Evolutionary conservation across 2,329 filamentous ascomycete species (phyloP), one percentile per base, ranked within the genome.

Genomic region (Microcera coccophila): DNA sequence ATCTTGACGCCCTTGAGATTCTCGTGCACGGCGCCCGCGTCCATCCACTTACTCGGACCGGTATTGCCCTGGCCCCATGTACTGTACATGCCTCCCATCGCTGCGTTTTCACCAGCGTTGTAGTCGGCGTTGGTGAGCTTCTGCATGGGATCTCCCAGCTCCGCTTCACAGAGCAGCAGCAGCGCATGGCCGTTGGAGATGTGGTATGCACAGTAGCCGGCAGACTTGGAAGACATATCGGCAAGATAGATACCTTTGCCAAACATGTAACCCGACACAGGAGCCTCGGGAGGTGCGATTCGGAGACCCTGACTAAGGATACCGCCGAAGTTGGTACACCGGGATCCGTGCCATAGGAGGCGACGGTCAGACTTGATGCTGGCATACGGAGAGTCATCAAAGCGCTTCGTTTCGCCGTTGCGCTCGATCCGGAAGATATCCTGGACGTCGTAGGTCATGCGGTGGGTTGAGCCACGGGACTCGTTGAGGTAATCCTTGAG

Each of bases 201-300:
- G 50, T 67, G 61, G 0, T 79, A 62, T 39, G 65, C 76, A 61
- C 87, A 93, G 68, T 95, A 95, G 55, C 80, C 80, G 14, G 87
- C 87, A 2, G 84, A 89, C 67, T 94, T 95, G 61, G 79, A 85
- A 0, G 81, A 85, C 75, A 90, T 90, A 57, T 94, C 88, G 3
- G 88, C 88, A 2, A 95, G 76, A 60, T 95, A 95, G 36, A 95
- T 85, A 34, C 89, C 89, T 64, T 94, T 94, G 44, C 85, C 89
- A 53, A 94, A 95, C 85, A 91, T 91, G 69, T 91, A 90, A 2
- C 87, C 87, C 4, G 74, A 78, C 0, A 82, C 82, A 0, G 88
- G 90, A 0, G 89, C 89, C 63, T 94, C 84, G 0, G 85, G 84
- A 0, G 90, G 90, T 5, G 90, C 90, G 52, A 95, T 95, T n/a